Conservation (phyloP, 495 filamentous ascomycete species). For the Sordaria brevicollis region DNA sequence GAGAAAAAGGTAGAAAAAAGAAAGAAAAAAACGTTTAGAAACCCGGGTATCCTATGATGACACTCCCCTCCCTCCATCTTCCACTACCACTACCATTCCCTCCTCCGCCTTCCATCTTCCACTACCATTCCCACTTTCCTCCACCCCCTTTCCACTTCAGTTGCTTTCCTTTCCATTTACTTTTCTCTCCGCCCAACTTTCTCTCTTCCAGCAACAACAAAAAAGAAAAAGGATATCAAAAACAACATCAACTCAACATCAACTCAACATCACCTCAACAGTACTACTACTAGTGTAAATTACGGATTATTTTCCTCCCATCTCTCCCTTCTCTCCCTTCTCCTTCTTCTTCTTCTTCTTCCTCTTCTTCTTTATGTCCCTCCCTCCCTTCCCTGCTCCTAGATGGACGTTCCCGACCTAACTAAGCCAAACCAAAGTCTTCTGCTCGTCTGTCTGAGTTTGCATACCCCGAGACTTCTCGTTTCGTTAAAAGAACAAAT, state of each 20-base stretch:
- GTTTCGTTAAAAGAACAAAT: too few relatives aligned
- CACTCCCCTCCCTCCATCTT: neutral
- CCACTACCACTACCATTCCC: too few relatives aligned
- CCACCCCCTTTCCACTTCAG: too few relatives aligned
- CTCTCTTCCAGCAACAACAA: neutral
- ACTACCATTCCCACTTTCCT: too few relatives aligned
- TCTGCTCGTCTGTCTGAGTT: neutral
- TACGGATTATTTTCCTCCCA: neutral
- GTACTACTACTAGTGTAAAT: neutral
- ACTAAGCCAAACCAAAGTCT: neutral
- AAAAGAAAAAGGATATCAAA: neutral
- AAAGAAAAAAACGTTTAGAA: neutral
- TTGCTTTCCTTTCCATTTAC: too few relatives aligned
- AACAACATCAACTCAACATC: too few relatives aligned
- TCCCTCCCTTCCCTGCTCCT: too few relatives aligned
- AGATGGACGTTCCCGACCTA: too few relatives aligned
- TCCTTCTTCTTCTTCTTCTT: neutral
- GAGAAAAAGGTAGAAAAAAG: neutral
- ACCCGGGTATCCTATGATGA: slow-evolving; percentile 1
- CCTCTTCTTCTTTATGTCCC: neutral
- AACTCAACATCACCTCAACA: too few relatives aligned
- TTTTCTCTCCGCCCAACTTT: neutral
- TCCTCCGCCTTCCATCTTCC: neutral
- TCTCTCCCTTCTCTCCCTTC: neutral
- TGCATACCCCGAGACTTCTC: too few relatives aligned